Evolutionary conservation across 1,139 yeast species (phyloP), one percentile per base, ranked within the genome.

Genomic region (Kodamaea sp.): DNA sequence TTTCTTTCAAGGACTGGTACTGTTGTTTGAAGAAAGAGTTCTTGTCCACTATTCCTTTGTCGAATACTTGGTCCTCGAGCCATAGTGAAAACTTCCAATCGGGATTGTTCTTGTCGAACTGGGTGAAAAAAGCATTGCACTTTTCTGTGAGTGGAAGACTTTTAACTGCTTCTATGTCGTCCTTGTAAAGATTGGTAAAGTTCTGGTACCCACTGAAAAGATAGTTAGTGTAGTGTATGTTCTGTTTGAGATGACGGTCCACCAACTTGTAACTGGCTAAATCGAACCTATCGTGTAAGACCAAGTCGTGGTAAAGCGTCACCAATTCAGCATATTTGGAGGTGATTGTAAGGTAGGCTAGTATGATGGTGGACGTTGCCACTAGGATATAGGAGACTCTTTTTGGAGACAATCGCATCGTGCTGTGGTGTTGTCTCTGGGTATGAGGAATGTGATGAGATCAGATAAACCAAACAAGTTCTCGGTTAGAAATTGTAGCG

Each of bases 141-240:
- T 54, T 55, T 4, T 61, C 59, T 10, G 43, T 35, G 11, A 57
- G 35, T 5, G 62, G 48, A 9, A 40, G 38, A 19, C 36, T 34
- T 25, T 35, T 38, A 37, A 49, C 48, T 23, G 30, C 35, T 7
- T 43, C 43, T 18, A 46, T 26, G 24, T 38, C 43, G 15, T 44
- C 32, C 6, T 40, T 34, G 19, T 50, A 47, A 2, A 39, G 30
- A 15, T 33, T 22, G 10, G 47, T 41, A 31, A 63, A 61, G 5
- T 47, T 44, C 7, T 53, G 48, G 35, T 57, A 53, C 10, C 53
- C 55, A 18, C 49, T 39, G 44, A 47, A 65, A 33, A 48, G 37
- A 41, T 65, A 66, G n/a, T 59, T 57, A 23, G 59, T 41, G 40
- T 52, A 60, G 39, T 67, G 70, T 23, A 67, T 41, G 5, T 40